Conservation (phyloP, 108 stramenopile genomes). For the Conticribra guillardii region DNA sequence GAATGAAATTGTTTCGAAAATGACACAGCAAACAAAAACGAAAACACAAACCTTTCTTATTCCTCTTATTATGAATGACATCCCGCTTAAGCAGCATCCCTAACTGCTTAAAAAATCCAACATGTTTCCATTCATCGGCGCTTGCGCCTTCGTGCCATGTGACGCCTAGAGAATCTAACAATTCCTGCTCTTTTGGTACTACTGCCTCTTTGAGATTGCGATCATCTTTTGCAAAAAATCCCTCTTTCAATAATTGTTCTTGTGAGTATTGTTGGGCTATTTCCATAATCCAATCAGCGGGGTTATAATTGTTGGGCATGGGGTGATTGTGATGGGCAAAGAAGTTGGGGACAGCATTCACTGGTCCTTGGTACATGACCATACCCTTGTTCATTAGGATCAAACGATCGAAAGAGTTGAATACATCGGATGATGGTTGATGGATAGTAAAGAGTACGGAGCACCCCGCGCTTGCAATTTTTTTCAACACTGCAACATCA, state of each 20-base stretch:
- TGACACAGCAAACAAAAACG: no score
- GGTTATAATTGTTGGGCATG: constrained; percentile 75
- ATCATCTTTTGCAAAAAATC: constrained; percentile 61
- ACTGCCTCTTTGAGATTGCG: constrained; percentile 43
- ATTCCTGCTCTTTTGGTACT: constrained; percentile 39
- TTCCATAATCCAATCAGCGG: constrained; percentile 83
- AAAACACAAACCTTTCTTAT: constrained; percentile 58
- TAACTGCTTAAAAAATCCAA: constrained; percentile 53
- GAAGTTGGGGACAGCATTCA: constrained; percentile 50
- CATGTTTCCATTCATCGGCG: constrained; percentile 44
- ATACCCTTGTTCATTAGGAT: constrained; percentile 71
- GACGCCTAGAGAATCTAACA: constrained; percentile 46
- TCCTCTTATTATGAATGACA: constrained; percentile 52
- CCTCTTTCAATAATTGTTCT: constrained; percentile 49
- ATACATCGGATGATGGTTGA: constrained; percentile 88
- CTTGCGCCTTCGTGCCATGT: constrained; percentile 14
- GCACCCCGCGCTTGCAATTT: constrained; percentile 78
- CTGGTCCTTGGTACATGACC: constrained; percentile 76
- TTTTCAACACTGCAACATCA: constrained; percentile 67
- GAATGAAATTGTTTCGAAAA: no score
- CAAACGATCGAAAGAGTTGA: constrained; percentile 77
- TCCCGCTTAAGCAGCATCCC: constrained; percentile 65
- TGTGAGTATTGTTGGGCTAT: constrained; percentile 61
- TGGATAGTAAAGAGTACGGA: constrained; percentile 92
- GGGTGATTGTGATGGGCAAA: constrained; percentile 64